phyloP scores from a whole-genome alignment of 2,329 filamentous ascomycete genomes.

The Colletotrichum neosansevieriae region DNA sequence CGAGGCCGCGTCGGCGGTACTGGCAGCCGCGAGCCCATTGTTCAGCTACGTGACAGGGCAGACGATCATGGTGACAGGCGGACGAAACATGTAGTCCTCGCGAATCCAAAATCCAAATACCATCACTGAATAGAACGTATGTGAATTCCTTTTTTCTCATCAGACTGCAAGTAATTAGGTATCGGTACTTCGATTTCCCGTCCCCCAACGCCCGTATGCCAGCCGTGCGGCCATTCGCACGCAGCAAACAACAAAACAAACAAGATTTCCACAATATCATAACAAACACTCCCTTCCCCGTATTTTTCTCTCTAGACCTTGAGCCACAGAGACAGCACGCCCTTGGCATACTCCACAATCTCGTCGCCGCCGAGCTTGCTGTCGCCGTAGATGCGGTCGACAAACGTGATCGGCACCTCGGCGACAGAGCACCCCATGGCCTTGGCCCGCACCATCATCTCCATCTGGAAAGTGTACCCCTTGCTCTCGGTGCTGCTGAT shows the following conservation, averaged over 20 bases:
- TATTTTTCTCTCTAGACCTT: slow-evolving; percentile 67
- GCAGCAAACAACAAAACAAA: slow-evolving; percentile 5
- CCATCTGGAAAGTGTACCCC: slow-evolving; percentile 99
- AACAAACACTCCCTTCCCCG: background rate
- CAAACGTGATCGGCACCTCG: slow-evolving; percentile 96
- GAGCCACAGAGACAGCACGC: slow-evolving; percentile 81
- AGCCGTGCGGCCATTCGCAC: slow-evolving; percentile 19
- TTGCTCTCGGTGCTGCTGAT: slow-evolving; percentile 94
- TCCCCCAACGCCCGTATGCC: slow-evolving; percentile 38
- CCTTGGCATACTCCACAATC: slow-evolving; percentile 96
- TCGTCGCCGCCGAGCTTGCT: slow-evolving; percentile 94
- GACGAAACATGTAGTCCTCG: slow-evolving; percentile 67
- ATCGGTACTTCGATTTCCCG: slow-evolving; percentile 38
- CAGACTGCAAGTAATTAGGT: slow-evolving; percentile 36
- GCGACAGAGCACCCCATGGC: slow-evolving; percentile 93
- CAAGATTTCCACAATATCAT: slow-evolving; percentile 18
- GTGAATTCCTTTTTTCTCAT: slow-evolving; percentile 14
- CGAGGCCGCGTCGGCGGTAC: slow-evolving; percentile 82
- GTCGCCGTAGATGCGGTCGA: slow-evolving; percentile 94
- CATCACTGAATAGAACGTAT: background rate
- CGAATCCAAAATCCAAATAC: background rate
- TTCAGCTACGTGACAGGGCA: slow-evolving; percentile 89
- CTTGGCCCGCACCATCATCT: slow-evolving; percentile 98
- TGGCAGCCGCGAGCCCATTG: slow-evolving; percentile 84
- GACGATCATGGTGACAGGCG: slow-evolving; percentile 88